Conservation (phyloP, 1,284 basidiomycete genomes). For the Dichomitus squalens region DNA sequence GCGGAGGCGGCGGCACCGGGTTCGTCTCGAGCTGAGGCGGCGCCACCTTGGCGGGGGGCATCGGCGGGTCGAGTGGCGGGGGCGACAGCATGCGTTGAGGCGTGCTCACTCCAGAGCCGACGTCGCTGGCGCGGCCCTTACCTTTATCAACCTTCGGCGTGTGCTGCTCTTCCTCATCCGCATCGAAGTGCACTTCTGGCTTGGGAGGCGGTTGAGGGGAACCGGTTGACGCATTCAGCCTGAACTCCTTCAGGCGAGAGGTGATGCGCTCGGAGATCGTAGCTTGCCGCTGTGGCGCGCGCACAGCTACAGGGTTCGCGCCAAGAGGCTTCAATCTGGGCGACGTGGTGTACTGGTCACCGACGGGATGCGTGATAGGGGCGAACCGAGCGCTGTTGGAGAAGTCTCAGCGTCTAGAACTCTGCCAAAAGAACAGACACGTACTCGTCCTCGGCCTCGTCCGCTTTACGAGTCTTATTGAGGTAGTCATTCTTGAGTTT, state of each 20-base stretch:
- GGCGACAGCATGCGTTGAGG: slow-evolving; percentile 49
- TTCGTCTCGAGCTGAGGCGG: slow-evolving; percentile 34
- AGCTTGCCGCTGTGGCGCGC: slow-evolving; percentile 56
- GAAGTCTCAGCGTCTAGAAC: slow-evolving; percentile 3
- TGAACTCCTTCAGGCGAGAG: slow-evolving; percentile 71
- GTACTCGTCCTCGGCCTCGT: slow-evolving; percentile 91
- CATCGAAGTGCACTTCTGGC: slow-evolving; percentile 37
- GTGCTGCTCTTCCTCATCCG: slow-evolving; percentile 39
- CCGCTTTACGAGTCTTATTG: slow-evolving; percentile 77
- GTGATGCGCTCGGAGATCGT: slow-evolving; percentile 81
- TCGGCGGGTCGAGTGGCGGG: slow-evolving; percentile 64
- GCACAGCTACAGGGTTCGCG: slow-evolving; percentile 44
- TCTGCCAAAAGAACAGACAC: not conserved
- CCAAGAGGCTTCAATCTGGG: slow-evolving; percentile 60
- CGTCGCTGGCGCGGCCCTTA: slow-evolving; percentile 66
- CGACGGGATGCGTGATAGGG: slow-evolving; percentile 55
- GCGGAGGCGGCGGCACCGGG: slow-evolving; percentile 41
- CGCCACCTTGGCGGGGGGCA: slow-evolving; percentile 40
- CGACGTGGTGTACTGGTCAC: slow-evolving; percentile 76
- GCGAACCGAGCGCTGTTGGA: slow-evolving; percentile 75
- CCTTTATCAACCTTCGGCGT: slow-evolving; percentile 72
- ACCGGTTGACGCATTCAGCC: slow-evolving; percentile 48
- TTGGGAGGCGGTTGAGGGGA: slow-evolving; percentile 20
- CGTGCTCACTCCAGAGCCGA: slow-evolving; percentile 31
- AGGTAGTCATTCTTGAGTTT: slow-evolving; percentile 79